Percentiles rank a stretch among this genome's conserved stretches.
These are phyloP conservation scores for Elongisporangium anandrum DNA, from an alignment of 352 stramenopile species.

Conservation along the genomic window DNA sequence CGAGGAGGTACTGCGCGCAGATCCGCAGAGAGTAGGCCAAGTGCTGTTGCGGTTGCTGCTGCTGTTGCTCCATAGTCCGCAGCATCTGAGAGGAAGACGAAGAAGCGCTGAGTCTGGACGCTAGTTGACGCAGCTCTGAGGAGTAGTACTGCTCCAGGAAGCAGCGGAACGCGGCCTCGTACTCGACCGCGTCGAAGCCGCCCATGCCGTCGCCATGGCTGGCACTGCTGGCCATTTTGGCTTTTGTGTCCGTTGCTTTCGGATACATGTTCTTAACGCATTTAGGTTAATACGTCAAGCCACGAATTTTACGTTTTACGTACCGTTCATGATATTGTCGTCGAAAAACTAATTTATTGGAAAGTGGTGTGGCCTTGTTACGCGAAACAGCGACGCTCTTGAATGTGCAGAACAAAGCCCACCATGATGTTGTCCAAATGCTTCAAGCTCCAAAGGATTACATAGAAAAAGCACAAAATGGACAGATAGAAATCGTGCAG, in stretches of 20 bases:
- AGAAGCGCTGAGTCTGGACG: slow-evolving; percentile 7
- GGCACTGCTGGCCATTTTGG: not conserved
- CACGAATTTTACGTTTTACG: too few species aligned
- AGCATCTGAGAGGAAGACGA: slow-evolving; percentile 1
- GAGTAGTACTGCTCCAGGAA: slow-evolving; percentile 26
- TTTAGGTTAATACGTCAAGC: too few species aligned
- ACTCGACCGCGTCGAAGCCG: slow-evolving; percentile 12
- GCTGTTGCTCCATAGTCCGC: slow-evolving; percentile 1
- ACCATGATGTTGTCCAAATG: too few species aligned
- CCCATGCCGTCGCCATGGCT: not conserved
- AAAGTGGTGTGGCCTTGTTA: too few species aligned
- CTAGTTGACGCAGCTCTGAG: slow-evolving; percentile 10
- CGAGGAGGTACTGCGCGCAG: slow-evolving; percentile 78
- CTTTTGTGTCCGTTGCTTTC: not conserved
- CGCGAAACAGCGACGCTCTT: too few species aligned
- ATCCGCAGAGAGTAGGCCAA: slow-evolving; percentile 49
- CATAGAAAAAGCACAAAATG: not conserved
- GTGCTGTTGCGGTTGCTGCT: slow-evolving; percentile 14
- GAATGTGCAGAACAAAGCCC: too few species aligned
- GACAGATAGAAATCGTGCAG: not conserved
- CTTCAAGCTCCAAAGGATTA: too few species aligned
- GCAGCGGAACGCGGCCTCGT: slow-evolving; percentile 21
- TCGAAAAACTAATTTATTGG: too few species aligned
- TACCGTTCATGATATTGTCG: too few species aligned
- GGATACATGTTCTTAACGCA: not conserved